phyloP scores from a whole-genome alignment of 1,284 basidiomycete genomes.

The Ustilago nuda region DNA sequence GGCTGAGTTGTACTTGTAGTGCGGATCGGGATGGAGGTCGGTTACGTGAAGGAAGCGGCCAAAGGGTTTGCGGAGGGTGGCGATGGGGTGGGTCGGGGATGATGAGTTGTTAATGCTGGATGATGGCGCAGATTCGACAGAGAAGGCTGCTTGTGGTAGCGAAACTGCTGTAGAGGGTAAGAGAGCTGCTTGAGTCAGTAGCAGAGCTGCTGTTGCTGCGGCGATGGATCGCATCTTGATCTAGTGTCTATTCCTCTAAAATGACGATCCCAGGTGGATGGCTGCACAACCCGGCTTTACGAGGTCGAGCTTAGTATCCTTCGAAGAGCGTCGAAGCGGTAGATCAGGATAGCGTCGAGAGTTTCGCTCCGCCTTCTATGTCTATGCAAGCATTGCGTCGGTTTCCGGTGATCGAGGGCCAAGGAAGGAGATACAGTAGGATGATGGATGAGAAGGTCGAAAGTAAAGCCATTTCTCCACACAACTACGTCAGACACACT shows the following conservation, averaged over 20 bases:
- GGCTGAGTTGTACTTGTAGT: slow-evolving; percentile 74
- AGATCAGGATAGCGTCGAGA: background rate
- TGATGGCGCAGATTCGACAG: slow-evolving; percentile 3
- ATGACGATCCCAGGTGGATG: background rate
- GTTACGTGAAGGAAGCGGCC: slow-evolving; percentile 83
- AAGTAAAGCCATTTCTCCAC: background rate
- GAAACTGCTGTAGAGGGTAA: slow-evolving; percentile 8
- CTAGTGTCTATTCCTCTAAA: background rate
- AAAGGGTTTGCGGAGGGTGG: slow-evolving; percentile 64
- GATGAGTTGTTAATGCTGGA: background rate
- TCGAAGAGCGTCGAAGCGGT: no score
- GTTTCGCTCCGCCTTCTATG: background rate
- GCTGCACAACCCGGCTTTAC: background rate
- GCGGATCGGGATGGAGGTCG: slow-evolving; percentile 82
- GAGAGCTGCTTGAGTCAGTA: slow-evolving; percentile 9
- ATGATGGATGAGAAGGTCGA: background rate
- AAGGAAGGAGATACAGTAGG: background rate
- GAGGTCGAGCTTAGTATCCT: no score
- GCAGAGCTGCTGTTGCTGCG: slow-evolving; percentile 13
- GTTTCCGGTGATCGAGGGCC: background rate
- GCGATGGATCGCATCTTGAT: slow-evolving; percentile 13
- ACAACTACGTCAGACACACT: background rate
- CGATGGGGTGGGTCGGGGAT: background rate
- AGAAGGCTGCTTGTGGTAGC: slow-evolving; percentile 20
- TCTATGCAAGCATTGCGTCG: slow-evolving; percentile 1